Evolutionary conservation across 768 basidiomycete genomes (phyloP), one percentile per base, ranked within the genome.

Genomic region (Pulveroboletus ravenelii): DNA sequence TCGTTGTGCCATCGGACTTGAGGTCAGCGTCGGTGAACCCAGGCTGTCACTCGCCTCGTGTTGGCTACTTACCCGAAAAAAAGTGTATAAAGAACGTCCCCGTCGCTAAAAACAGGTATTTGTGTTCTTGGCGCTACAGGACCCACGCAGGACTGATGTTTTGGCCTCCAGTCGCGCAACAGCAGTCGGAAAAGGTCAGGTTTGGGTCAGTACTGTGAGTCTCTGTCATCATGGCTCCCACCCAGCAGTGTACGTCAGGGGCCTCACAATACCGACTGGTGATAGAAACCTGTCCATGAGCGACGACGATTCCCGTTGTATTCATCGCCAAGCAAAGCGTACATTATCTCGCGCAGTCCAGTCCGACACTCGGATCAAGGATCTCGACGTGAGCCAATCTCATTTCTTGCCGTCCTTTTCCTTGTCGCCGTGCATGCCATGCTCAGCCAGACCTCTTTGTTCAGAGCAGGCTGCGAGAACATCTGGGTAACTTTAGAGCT

Each of bases 401-500:
- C 25, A 15, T 23, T 23, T 23, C 20, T 23, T 23, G 2, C 20
- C 15, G 0, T 13, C 20, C 10, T 10, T 35, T 12, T 31, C 7
- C 9, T 3, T 13, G 12, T 27, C 7, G 31, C 34, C 37, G 49
- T 18, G 30, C 51, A 27, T 9, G 43, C 35, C 51, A 27, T 9
- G 43, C 35, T 29, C 42, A 15, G 34, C 31, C 27, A 45, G 13
- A 34, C 29, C 17, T 45, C 30, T 18, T 29, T 51, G 32, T 27
- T 18, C 35, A 89, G 87, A 74, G 75, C 45, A 80, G 78, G 62
- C 76, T 90, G 20, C 76, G 82, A 36, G 82, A 87, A 57, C 79
- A 82, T 61, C 70, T 89, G 48, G 82, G 82, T 59, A 89, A 89
- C 61, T 88, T 87, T 48, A 74, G 84, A 47, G 82, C 84, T 15